Percentiles rank a stretch among this genome's conserved stretches.
phyloP scores from a whole-genome alignment of 2,329 filamentous ascomycete genomes.

The Teratosphaeria gauchensis region DNA sequence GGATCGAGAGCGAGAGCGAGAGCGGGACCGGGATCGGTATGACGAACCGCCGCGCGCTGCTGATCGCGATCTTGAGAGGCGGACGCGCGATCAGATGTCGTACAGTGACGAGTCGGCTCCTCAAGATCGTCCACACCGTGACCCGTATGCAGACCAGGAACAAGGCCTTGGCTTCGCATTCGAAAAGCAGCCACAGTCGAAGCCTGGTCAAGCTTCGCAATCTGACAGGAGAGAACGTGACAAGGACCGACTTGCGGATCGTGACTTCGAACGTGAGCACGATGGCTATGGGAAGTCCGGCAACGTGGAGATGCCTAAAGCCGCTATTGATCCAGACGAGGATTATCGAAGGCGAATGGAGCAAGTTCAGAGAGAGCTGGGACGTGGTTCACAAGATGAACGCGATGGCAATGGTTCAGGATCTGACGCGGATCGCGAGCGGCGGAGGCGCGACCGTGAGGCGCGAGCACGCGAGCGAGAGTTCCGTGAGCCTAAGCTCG shows the following conservation, averaged over 20 bases:
- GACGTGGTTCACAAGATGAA: conserved; percentile 20
- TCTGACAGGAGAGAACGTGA: not conserved
- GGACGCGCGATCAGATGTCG: conserved; percentile 4
- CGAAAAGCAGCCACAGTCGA: conserved; percentile 16
- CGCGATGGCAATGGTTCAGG: conserved; percentile 17
- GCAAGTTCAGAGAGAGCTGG: conserved; percentile 36
- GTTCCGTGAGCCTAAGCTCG: conserved; percentile 6
- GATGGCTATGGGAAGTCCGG: conserved; percentile 5
- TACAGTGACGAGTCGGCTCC: conserved; percentile 18
- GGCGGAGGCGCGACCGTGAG: conserved; percentile 23
- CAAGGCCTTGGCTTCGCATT: conserved; percentile 26
- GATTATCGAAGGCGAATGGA: conserved; percentile 42
- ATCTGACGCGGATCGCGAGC: conserved; percentile 23
- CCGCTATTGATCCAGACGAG: conserved; percentile 37
- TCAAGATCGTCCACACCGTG: conserved; percentile 11
- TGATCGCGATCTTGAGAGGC: conserved; percentile 2
- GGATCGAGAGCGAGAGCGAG: conserved; percentile 8
- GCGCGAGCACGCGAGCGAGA: conserved; percentile 19
- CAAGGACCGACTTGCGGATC: not conserved
- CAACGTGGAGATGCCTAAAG: conserved; percentile 10
- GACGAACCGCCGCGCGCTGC: not conserved
- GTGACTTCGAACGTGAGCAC: conserved; percentile 13
- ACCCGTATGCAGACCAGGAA: conserved; percentile 19
- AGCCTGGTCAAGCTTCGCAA: conserved; percentile 1
- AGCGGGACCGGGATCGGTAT: conserved; percentile 6